phyloP scores from a whole-genome alignment of 208 protist genomes.

The Trypanosoma platydactyli region DNA sequence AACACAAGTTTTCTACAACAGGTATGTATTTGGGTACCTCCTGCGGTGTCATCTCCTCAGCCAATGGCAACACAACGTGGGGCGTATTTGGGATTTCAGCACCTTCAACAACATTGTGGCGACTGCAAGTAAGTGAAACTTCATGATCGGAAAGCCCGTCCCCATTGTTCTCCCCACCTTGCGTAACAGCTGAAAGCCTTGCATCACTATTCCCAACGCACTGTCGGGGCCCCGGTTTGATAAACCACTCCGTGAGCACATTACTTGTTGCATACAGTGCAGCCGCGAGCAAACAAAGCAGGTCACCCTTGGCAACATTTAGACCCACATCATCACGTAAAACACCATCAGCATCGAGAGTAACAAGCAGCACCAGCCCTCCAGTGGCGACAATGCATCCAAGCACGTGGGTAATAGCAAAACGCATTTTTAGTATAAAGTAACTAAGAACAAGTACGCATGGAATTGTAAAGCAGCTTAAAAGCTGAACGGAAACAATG shows the following conservation, averaged over 20 bases:
- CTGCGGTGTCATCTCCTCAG: slow-evolving; percentile 11
- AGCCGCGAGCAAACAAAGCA: slow-evolving; percentile 77
- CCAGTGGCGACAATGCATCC: slow-evolving; percentile 79
- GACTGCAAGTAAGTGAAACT: too few relatives aligned
- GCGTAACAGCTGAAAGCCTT: background rate
- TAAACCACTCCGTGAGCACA: slow-evolving; percentile 89
- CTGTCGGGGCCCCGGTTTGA: slow-evolving; percentile 44
- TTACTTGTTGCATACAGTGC: slow-evolving; percentile 90
- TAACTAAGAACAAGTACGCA: slow-evolving; percentile 89
- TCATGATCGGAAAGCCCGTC: too few relatives aligned
- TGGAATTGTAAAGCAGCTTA: slow-evolving; percentile 93
- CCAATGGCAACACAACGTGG: too few relatives aligned
- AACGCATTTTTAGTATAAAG: slow-evolving; percentile 83
- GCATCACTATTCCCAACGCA: background rate
- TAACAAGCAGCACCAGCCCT: slow-evolving; percentile 79
- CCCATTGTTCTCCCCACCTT: slow-evolving; percentile 5
- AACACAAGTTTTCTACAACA: slow-evolving; percentile 68
- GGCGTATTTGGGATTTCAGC: too few relatives aligned
- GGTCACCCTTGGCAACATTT: slow-evolving; percentile 77
- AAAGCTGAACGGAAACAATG: slow-evolving; percentile 89
- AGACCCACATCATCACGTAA: slow-evolving; percentile 36
- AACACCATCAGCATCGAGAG: slow-evolving; percentile 69
- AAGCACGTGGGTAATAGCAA: slow-evolving; percentile 76
- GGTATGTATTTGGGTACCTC: slow-evolving; percentile 71
- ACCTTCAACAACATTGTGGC: too few relatives aligned